Base-by-base conservation (phyloP, 2,329 filamentous ascomycete species). In the Fusarium redolens region DNA sequence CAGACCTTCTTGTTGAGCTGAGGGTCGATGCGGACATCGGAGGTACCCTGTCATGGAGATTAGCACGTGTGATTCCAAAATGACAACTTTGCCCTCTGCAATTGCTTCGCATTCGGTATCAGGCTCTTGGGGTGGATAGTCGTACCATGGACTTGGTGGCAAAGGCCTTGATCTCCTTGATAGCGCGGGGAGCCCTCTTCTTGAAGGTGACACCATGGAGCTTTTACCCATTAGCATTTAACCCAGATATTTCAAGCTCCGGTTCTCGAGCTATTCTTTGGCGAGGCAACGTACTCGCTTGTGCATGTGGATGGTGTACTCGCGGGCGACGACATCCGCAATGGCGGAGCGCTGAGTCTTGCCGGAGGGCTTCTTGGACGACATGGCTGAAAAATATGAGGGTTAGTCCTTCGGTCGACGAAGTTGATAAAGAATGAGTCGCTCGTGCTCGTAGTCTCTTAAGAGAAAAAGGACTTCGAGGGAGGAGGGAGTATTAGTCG, bases 1-100 rank as follows among this genome's bases (percentile, higher is more conserved):
- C 96, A 99, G 85, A 99, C 96, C 92, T 99, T 98, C 94, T 99
- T 99, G 93, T 99, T 99, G 83, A 99, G 89, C 89, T 96, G 93
- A 83, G 96, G 96, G 91, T 99, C 96, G 84, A 99, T 88, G 82
- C 96, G 96, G 88, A 99, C 96, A 85, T 99, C 96, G 82, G 90
- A 87, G 87, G 96, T 99, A 84, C 96, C 96, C 96, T 99, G 80
- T 30, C 13, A 25, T 51, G 2, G 30, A 43, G 31, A 65, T 78
- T 75, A 77, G 75, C 74, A 71, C 35, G 25, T 44, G 54, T 48
- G 48, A n/a, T 61, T 37, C 37, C 33, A 52, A 55, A 52, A 50
- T 57, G 35, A 55, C 47, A 52, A 51, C 48, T 65, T 54, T 47
- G 65, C 68, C 64, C 51, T 48, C 31, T 50, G 37, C 58, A 64